Base-by-base conservation (phyloP, 495 filamentous ascomycete genomes). In the Lophium mytilinum region DNA sequence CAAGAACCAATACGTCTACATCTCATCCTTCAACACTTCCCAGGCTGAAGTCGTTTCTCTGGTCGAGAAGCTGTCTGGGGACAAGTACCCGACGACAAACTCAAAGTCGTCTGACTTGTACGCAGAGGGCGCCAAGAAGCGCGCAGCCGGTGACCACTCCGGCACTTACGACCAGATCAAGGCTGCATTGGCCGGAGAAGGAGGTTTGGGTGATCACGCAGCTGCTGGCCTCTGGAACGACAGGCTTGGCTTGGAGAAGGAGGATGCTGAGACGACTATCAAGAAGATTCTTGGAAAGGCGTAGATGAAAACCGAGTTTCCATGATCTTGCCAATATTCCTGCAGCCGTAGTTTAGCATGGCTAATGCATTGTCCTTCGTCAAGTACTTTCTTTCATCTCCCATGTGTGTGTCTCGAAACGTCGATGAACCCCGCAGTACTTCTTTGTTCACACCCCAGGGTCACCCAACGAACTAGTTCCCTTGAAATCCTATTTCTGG, bases 1-100 rank as follows among this genome's bases (percentile, higher is more conserved):
- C 6, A 66, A 57, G n/a, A 80, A 83, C 63, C 60, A 67, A 53
- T 73, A 76, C 63, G 52, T 83, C 15, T 76, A 71, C 58, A 65
- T 81, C 40, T 67, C 73, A 12, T 74, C 71, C 15, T 72, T 79
- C 46, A 69, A 60, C 21, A 68, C 70, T 6, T 71, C 70, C 1
- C 80, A 81, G 68, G 61, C 65, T 2, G 70, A 82, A 35, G 64
- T 82, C 9, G 58, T 82, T 4, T 56, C 59, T 0, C 67, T 70
- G 8, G 58, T 76, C n/a, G 75, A 81, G 65, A 68, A 72, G 17
- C 64, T 61, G 1, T 74, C 72, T 1, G 72, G 70, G 7, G 57
- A 63, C 50, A 70, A 71, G 43, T 81, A 73, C 72, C 66, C 61
- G 0, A 60, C 76, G 4, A 66, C 54, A n/a, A 53, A 69, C 3